These are phyloP conservation scores for Penicillium taxi DNA, from an alignment of 495 filamentous ascomycete genomes.

Conservation along the genomic window DNA sequence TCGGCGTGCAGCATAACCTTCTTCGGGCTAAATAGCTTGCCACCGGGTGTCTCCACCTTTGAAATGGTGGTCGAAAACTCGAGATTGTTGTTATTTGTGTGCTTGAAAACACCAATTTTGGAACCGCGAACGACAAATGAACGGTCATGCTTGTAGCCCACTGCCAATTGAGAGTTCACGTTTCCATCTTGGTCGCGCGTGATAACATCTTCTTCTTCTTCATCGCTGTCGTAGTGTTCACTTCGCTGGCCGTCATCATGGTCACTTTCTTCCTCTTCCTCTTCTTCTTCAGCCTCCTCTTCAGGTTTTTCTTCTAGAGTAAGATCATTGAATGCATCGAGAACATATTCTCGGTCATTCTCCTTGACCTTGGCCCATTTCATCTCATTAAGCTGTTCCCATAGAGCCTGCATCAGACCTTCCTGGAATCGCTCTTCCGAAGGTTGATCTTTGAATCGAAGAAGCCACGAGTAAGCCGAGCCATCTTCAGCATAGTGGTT, in stretches of 20 bases:
- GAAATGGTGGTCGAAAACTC: slow-evolving; percentile 98
- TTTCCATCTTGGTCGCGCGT: slow-evolving; percentile 67
- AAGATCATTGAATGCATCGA: slow-evolving; percentile 93
- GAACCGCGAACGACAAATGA: slow-evolving; percentile 95
- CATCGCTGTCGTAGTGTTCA: slow-evolving; percentile 85
- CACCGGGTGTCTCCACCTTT: slow-evolving; percentile 83
- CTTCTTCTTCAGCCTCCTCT: slow-evolving; percentile 59
- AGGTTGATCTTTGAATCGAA: slow-evolving; percentile 78
- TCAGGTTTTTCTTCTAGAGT: slow-evolving; percentile 74
- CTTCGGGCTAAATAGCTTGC: slow-evolving; percentile 83
- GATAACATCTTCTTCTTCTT: slow-evolving; percentile 79
- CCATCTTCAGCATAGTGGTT: slow-evolving; percentile 88
- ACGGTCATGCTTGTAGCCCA: slow-evolving; percentile 94
- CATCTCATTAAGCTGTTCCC: slow-evolving; percentile 92
- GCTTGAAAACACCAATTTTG: slow-evolving; percentile 98
- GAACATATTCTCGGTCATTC: slow-evolving; percentile 83
- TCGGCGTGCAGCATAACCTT: slow-evolving; percentile 98
- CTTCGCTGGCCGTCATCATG: slow-evolving; percentile 56
- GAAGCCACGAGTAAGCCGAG: slow-evolving; percentile 89
- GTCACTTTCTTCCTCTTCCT: slow-evolving; percentile 55
- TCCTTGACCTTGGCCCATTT: slow-evolving; percentile 94
- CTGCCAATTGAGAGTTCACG: slow-evolving; percentile 91
- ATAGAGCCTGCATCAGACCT: slow-evolving; percentile 87
- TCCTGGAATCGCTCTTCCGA: slow-evolving; percentile 84
- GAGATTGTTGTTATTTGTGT: slow-evolving; percentile 82